Base-by-base conservation (phyloP, 2,329 filamentous ascomycete species). In the Cercospora sesami region DNA sequence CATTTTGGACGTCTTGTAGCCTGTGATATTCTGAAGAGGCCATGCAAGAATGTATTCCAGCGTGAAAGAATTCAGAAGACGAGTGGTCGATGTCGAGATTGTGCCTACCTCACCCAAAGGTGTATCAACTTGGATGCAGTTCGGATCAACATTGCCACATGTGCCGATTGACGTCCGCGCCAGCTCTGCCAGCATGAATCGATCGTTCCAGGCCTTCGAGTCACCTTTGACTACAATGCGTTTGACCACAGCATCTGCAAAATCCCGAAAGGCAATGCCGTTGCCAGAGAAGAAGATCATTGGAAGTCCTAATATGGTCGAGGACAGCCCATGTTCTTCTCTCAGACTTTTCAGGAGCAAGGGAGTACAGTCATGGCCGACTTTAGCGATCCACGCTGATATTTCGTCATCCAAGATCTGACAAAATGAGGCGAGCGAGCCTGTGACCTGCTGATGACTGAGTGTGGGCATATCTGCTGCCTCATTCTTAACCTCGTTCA, bases 201-300 rank as follows among this genome's bases (percentile, higher is more conserved):
- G 87, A 77, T 97, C 93, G 69, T 90, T 89, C 94, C 93, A 97
- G 39, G 59, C 39, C 79, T 79, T 75, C 79, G 76, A 81, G 84
- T 79, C 12, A 79, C 51, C 36, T 12, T 65, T 83, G 72, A 95
- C 91, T 55, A 60, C 42, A 30, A 97, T 85, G 60, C 90, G 89
- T 65, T 89, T 86, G 75, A 97, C 97, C 1, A 97, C 78, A 12
- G 86, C 86, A 28, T 85, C 84, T 12, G 90, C 86, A 72, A 97
- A 90, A 0, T 81, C 79, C 58, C 90, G 86, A 1, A 90, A 86
- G 0, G 88, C 81, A 0, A 88, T 86, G 1, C 93, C 91, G 73
- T 97, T 89, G 16, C 86, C 87, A 79, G 91, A 90, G 23, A 97
- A 84, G 77, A 93, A 97, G 16, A 97, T 81, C 45, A 86, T 81